Conservation (phyloP, 108 stramenopile species). For the Skeletonema tropicum region DNA sequence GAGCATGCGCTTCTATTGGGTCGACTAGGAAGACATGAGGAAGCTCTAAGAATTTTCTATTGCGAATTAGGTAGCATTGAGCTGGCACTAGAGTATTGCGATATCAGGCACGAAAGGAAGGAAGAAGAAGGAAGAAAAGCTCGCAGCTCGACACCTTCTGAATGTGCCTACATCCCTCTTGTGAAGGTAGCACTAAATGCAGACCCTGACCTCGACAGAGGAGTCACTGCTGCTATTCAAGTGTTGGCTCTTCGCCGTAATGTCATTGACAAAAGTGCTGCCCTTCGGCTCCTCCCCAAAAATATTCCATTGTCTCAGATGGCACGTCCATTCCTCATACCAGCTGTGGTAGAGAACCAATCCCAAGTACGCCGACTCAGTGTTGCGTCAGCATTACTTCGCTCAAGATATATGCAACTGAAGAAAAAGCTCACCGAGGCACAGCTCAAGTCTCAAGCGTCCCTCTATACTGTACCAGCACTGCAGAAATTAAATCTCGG, state of each 20-base stretch:
- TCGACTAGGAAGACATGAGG: conserved; percentile 82
- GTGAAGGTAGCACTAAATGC: conserved; percentile 82
- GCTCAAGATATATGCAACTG: conserved; percentile 69
- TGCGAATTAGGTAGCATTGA: conserved; percentile 74
- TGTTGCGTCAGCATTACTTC: conserved; percentile 77
- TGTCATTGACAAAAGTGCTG: conserved; percentile 81
- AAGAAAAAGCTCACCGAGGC: conserved; percentile 81
- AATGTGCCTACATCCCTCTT: conserved; percentile 85
- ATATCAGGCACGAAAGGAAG: conserved; percentile 69
- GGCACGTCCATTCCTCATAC: conserved; percentile 82
- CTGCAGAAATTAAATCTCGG: conserved; percentile 72
- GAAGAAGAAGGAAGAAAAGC: conserved; percentile 57
- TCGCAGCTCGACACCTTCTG: conserved; percentile 17
- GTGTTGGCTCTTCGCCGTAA: conserved; percentile 76
- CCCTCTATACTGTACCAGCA: conserved; percentile 73
- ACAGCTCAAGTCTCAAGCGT: conserved; percentile 80
- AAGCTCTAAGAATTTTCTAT: conserved; percentile 85
- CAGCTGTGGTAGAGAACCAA: conserved; percentile 84
- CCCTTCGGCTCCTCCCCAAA: conserved; percentile 77
- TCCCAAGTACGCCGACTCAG: conserved; percentile 81
- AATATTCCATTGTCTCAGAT: conserved; percentile 80
- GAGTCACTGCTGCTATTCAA: conserved; percentile 79
- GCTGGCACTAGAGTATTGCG: conserved; percentile 88
- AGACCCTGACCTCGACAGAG: conserved; percentile 66
- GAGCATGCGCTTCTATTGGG: conserved; percentile 88